Conservation (phyloP, 2,329 filamentous ascomycete genomes). For the Ustulina deusta region DNA sequence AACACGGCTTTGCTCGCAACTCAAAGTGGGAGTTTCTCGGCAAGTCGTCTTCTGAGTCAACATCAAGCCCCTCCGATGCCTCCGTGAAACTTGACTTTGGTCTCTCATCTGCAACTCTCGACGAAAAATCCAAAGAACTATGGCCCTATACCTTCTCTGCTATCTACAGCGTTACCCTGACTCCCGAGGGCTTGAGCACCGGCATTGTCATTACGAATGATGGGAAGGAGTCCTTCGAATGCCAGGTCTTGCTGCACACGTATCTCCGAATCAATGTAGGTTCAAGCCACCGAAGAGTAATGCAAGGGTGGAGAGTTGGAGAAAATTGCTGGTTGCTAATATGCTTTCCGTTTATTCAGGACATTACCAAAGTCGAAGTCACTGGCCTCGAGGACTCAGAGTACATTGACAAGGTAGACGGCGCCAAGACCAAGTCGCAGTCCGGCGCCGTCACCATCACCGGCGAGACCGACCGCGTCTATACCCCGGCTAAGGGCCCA, state of each 20-base stretch:
- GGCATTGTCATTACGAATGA: constrained; percentile 91
- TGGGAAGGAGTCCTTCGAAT: constrained; percentile 84
- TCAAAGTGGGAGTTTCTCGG: constrained; percentile 94
- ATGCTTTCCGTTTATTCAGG: constrained; percentile 61
- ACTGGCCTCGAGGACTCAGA: constrained; percentile 79
- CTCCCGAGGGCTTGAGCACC: constrained; percentile 79
- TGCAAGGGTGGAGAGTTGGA: neutral
- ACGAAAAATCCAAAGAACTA: constrained; percentile 73
- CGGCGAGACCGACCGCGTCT: constrained; percentile 88
- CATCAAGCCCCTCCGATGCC: constrained; percentile 65
- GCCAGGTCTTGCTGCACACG: constrained; percentile 90
- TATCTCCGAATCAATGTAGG: constrained; percentile 85
- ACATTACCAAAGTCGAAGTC: constrained; percentile 80
- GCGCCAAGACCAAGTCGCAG: constrained; percentile 72
- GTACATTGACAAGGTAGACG: constrained; percentile 87
- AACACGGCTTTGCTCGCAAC: constrained; percentile 94
- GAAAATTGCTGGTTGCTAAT: constrained; percentile 21
- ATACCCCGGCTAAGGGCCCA: constrained; percentile 75
- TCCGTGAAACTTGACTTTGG: constrained; percentile 97
- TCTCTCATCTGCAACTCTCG: constrained; percentile 78
- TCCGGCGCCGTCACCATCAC: constrained; percentile 75
- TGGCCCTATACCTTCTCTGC: constrained; percentile 92
- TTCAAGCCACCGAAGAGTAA: constrained; percentile 34
- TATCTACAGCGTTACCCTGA: constrained; percentile 91
- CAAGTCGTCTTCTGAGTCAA: constrained; percentile 79